Conservation (phyloP, 2,329 filamentous ascomycete species). For the Gnomoniopsis smithogilvyi region DNA sequence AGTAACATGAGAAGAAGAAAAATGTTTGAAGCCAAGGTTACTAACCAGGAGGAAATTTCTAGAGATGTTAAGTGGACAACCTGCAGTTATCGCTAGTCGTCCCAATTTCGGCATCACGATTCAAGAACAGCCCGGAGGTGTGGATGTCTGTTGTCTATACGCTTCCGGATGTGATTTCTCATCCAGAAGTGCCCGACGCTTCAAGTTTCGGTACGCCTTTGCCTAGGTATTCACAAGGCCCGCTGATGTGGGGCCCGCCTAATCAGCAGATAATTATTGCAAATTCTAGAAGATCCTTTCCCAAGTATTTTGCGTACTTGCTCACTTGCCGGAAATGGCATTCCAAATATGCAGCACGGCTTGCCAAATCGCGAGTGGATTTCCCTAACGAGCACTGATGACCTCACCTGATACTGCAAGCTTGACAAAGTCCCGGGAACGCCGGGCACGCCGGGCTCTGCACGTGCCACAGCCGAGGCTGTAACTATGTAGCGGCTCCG, state of each 20-base stretch:
- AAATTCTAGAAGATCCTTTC: too few species aligned
- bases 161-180: not conserved
- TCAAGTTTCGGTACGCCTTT: not conserved
- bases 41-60: not conserved
- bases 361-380: not conserved
- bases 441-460: too few species aligned
- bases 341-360: too few species aligned
- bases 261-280: too few species aligned
- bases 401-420: too few species aligned
- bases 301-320: not conserved
- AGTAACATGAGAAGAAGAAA: not conserved
- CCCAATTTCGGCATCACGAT: not conserved
- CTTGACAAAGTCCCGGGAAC: too few species aligned
- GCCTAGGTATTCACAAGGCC: not conserved
- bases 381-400: too few species aligned
- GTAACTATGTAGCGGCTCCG: too few species aligned
- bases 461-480: too few species aligned
- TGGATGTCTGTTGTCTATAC: not conserved
- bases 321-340: not conserved
- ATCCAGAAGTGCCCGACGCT: not conserved
- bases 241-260: not conserved
- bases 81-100: not conserved
- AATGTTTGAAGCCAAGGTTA: not conserved
- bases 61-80: not conserved
- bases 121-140: not conserved